Evolutionary conservation across 257 asterid genomes (phyloP).

Genomic region (Handroanthus guayacan): DNA sequence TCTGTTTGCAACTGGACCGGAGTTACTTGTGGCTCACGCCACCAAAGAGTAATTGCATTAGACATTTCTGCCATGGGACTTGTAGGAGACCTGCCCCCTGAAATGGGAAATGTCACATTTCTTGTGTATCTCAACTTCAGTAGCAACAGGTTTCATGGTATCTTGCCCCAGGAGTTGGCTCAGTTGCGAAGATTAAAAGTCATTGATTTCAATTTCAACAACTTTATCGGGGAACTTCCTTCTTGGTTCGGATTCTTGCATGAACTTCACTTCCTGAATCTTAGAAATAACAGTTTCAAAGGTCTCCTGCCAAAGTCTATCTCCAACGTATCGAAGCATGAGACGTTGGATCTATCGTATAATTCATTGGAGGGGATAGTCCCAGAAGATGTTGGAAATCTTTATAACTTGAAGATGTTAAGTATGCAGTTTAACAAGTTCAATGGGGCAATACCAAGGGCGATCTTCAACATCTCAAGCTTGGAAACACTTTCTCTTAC

Average conservation of each 20-base stretch:
- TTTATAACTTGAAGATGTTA: not conserved
- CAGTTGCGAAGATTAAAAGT: constrained; percentile 32
- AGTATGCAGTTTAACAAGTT: not conserved
- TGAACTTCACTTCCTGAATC: constrained; percentile 15
- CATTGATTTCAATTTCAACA: constrained; percentile 26
- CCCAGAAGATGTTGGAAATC: constrained; percentile 22
- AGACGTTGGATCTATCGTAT: constrained; percentile 13
- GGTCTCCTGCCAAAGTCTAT: constrained; percentile 30
- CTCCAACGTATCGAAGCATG: constrained; percentile 30
- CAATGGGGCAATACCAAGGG: constrained; percentile 30
- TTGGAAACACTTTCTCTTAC: constrained; percentile 25
- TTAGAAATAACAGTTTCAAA: constrained; percentile 32
- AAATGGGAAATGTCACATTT: constrained; percentile 46
- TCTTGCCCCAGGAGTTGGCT: constrained; percentile 33
- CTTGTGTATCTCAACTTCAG: constrained; percentile 41
- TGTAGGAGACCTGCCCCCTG: constrained; percentile 35
- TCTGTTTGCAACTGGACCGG: constrained; percentile 48
- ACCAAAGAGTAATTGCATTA: constrained; percentile 41
- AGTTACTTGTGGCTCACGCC: constrained; percentile 44
- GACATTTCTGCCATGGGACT: constrained; percentile 39
- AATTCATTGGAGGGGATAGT: constrained; percentile 35
- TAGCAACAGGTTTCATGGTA: constrained; percentile 39
- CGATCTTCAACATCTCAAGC: constrained; percentile 35
- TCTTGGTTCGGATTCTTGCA: constrained; percentile 27
- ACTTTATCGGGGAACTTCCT: constrained; percentile 23